Percentiles rank a stretch among this genome's conserved stretches.
These are phyloP conservation scores for Aspergillus hiratsukae DNA, from an alignment of 2,329 filamentous ascomycete species.

Conservation along the genomic window DNA sequence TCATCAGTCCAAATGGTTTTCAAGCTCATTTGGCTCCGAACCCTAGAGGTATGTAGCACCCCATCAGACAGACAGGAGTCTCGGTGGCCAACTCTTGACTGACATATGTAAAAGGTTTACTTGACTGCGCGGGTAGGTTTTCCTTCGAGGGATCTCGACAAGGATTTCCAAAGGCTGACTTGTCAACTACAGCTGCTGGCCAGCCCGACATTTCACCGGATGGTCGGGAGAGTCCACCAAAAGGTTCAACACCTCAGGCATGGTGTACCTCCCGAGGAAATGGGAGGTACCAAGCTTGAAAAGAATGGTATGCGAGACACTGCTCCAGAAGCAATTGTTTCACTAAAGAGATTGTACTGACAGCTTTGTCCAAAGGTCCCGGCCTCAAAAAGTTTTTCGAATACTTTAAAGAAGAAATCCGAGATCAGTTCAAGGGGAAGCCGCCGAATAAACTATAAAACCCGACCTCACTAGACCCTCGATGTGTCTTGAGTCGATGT, in stretches of 20 bases:
- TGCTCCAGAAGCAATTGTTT: not conserved
- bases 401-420: slow-evolving; percentile 41
- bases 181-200: slow-evolving; percentile 32
- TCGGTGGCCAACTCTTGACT: not conserved
- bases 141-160: not conserved
- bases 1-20: slow-evolving; percentile 19
- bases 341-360: slow-evolving; percentile 4
- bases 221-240: slow-evolving; percentile 41
- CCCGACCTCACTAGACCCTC: not conserved
- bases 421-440: slow-evolving; percentile 38
- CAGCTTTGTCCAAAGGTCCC: slow-evolving; percentile 15
- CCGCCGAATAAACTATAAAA: slow-evolving; percentile 27
- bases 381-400: slow-evolving; percentile 30
- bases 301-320: slow-evolving; percentile 25
- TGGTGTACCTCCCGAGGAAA: slow-evolving; percentile 40
- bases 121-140: slow-evolving; percentile 34
- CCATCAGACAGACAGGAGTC: not conserved
- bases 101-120: slow-evolving; percentile 27
- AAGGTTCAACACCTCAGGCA: slow-evolving; percentile 39
- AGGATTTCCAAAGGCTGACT: slow-evolving; percentile 6
- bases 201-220: slow-evolving; percentile 41
- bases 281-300: slow-evolving; percentile 40
- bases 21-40: slow-evolving; percentile 25
- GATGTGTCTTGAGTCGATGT: not conserved
- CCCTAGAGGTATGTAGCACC: slow-evolving; percentile 32